A percentile compares a stretch with the other conserved stretches of the same genome.
Evolutionary conservation across 306 rosid species (phyloP).

Genomic region (Pyrus betulifolia): DNA sequence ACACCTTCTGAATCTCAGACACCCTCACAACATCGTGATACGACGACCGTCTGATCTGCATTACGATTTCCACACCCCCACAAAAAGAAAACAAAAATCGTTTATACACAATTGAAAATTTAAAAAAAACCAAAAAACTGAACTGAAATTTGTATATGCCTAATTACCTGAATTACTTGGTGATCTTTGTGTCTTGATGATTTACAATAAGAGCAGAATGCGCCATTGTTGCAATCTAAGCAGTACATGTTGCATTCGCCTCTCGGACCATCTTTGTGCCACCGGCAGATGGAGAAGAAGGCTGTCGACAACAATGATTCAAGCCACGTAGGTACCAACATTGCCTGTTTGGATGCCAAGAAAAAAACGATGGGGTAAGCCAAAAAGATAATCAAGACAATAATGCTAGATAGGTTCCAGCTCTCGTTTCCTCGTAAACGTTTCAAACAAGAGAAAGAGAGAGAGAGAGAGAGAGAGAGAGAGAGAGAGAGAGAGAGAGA

Average conservation of each 20-base stretch:
- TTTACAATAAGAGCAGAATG: slow-evolving; percentile 54
- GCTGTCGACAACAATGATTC: slow-evolving; percentile 38
- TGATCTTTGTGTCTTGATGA: slow-evolving; percentile 56
- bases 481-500: neutral
- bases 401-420: neutral
- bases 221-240: slow-evolving; percentile 34
- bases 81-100: neutral
- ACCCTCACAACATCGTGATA: slow-evolving; percentile 69
- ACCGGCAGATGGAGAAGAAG: slow-evolving; percentile 41
- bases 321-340: slow-evolving; percentile 51
- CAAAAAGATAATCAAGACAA: neutral
- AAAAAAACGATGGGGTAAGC: neutral
- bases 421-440: slow-evolving; percentile 13
- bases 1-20: slow-evolving; percentile 45
- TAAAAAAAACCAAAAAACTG: neutral
- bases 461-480: too few relatives aligned
- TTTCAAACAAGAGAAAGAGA: slow-evolving; percentile 1
- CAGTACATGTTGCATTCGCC: slow-evolving; percentile 73
- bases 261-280: slow-evolving; percentile 33
- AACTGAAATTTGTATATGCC: neutral
- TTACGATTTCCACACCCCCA: neutral
- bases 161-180: slow-evolving; percentile 52
- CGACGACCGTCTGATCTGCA: slow-evolving; percentile 67
- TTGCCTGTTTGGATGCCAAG: slow-evolving; percentile 21
- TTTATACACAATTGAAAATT: neutral